These are phyloP conservation scores for Nicotiana paniculata DNA, from an alignment of 257 asterid species.

Conservation along the genomic window DNA sequence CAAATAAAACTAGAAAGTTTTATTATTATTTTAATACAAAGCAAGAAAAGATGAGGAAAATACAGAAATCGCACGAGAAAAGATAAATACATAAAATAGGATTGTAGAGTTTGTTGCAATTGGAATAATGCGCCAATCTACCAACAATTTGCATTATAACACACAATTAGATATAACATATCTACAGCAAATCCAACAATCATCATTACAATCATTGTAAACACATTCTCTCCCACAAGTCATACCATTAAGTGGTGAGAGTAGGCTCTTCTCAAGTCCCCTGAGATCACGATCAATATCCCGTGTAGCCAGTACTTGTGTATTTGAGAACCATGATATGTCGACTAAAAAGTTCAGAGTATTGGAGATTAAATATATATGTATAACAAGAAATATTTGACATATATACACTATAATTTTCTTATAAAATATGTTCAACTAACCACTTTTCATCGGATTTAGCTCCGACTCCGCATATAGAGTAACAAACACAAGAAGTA, in stretches of 20 bases:
- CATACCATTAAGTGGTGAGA: background rate
- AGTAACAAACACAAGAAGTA: too few species aligned
- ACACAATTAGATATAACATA: background rate
- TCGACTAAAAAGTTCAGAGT: background rate
- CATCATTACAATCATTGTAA: background rate
- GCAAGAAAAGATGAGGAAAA: background rate
- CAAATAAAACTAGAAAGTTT: too few species aligned
- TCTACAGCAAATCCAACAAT: background rate
- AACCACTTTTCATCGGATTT: background rate
- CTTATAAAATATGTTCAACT: too few species aligned
- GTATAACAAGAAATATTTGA: too few species aligned
- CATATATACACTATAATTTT: too few species aligned
- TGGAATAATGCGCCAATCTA: background rate
- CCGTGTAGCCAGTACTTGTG: background rate
- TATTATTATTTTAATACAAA: background rate
- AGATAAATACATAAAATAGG: too few species aligned
- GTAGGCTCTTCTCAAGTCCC: background rate
- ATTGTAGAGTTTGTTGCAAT: too few species aligned
- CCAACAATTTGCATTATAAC: background rate
- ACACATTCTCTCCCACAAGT: background rate
- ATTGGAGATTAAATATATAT: too few species aligned
- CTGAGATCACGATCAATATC: background rate
- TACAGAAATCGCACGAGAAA: background rate
- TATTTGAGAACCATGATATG: background rate
- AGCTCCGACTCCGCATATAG: background rate